phyloP scores from a whole-genome alignment of 768 basidiomycete species.

The Agaricus subrufescens region DNA sequence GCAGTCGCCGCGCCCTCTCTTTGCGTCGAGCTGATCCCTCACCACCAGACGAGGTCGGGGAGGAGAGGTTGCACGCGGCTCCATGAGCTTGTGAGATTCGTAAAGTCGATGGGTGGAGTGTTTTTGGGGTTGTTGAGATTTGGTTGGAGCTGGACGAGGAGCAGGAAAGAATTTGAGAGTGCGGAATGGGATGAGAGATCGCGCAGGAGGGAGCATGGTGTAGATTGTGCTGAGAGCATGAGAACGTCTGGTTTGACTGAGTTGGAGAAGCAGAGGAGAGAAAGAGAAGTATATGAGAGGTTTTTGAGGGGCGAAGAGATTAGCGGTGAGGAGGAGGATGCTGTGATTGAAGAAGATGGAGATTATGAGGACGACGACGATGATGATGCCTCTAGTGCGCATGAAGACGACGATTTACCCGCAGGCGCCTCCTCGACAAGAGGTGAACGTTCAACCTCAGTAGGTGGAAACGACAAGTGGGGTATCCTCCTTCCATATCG shows the following conservation, averaged over 20 bases:
- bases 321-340: slow-evolving; percentile 35
- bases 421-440: slow-evolving; percentile 6
- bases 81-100: neutral
- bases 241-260: slow-evolving; percentile 10
- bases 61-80: slow-evolving; percentile 21
- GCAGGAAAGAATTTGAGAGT: slow-evolving; percentile 7
- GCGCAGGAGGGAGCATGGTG: neutral
- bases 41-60: slow-evolving; percentile 30
- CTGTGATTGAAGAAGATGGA: slow-evolving; percentile 26
- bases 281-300: slow-evolving; percentile 42
- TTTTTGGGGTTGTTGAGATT: slow-evolving; percentile 4
- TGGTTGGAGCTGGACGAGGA: slow-evolving; percentile 5
- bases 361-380: slow-evolving; percentile 21
- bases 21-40: too few relatives aligned
- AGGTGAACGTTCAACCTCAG: neutral
- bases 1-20: too few relatives aligned
- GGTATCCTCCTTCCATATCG: too few relatives aligned
- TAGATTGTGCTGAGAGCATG: neutral
- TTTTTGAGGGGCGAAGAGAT: slow-evolving; percentile 59
- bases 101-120: slow-evolving; percentile 4
- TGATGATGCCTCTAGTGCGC: slow-evolving; percentile 21
- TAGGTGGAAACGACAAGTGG: too few relatives aligned
- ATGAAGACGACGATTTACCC: slow-evolving; percentile 13
- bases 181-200: slow-evolving; percentile 19
- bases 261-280: slow-evolving; percentile 19